Conservation (phyloP, 2,329 filamentous ascomycete genomes). For the Cladosporium colombiae region DNA sequence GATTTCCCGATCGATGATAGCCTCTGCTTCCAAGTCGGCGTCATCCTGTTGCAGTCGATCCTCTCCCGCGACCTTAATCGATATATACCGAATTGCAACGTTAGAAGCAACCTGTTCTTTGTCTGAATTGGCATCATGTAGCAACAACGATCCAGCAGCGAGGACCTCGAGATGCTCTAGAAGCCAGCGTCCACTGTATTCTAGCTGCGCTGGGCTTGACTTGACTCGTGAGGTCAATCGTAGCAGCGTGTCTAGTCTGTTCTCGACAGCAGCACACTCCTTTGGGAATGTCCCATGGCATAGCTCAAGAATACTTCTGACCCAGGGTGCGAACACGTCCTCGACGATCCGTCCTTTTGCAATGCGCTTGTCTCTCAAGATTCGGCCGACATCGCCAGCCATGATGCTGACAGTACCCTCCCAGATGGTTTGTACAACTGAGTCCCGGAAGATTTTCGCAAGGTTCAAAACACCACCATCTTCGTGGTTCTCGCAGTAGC, state of each 20-base stretch:
- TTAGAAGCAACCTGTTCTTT: neutral
- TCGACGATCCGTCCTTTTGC: neutral
- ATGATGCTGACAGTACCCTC: constrained; percentile 74
- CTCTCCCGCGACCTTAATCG: neutral
- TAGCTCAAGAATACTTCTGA: neutral
- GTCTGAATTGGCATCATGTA: neutral
- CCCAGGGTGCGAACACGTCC: neutral
- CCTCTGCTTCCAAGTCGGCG: neutral
- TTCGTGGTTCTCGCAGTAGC: constrained; percentile 64
- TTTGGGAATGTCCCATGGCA: neutral
- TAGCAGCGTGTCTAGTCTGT: neutral
- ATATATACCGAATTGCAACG: neutral
- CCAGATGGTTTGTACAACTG: constrained; percentile 66
- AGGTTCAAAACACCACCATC: constrained; percentile 62
- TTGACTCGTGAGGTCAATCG: neutral
- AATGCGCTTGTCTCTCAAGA: constrained; percentile 32
- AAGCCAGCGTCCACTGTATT: neutral
- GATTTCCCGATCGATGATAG: neutral
- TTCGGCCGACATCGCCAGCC: constrained; percentile 53
- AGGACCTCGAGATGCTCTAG: constrained; percentile 11
- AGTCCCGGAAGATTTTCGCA: constrained; percentile 66
- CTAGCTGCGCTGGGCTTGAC: neutral
- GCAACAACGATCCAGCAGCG: neutral
- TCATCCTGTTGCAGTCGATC: neutral
- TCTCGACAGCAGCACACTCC: neutral